Evolutionary conservation across 176 grass and related monocot species (phyloP), one percentile per base, ranked within the genome.

Genomic region (Zoysia pacifica): DNA sequence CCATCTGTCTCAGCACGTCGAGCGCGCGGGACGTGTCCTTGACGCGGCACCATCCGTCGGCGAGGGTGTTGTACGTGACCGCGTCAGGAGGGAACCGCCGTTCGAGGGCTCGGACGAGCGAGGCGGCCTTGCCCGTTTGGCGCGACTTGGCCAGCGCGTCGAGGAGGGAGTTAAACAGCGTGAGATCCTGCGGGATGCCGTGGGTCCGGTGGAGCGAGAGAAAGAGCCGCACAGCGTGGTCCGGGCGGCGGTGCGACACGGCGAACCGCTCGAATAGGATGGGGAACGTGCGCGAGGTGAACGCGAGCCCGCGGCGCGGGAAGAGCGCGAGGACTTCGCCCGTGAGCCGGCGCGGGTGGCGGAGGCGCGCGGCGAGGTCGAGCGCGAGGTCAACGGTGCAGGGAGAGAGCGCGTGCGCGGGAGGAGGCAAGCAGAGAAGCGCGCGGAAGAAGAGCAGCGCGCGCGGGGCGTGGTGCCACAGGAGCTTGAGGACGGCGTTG

Each of bases 371-470:
- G 36, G 95, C 83, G 49, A 98, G 90, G 80, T 91, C 86, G 65
- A 94, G 85, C 63, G 91, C 94, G 53, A 92, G 91, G 70, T 97
- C 91, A 64, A 94, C 81, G 60, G 89, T 90, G 67, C 78, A 73
- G 78, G 85, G 66, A 49, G 81, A 89, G 77, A 91, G 40, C 43
- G 76, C 39, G 75, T 89, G 84, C 81, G 66, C 66, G 35, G 59
- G 54, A 15, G 82, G 41, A 0, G 91, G 87, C n/a, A 93, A 86
- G 67, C 82, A 85, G 91, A 93, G 80, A 58, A 97, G 87, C 7
- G 91, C 87, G 69, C 87, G 82, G 84, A 97, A 94, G 89, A 97
- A 97, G 82, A 97, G 94, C 51, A 97, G 94, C 2, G 91, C 94
- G 69, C 89, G 85, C 11, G 91, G 87, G 4, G 70, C 87, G 73